Evolutionary conservation across 305 asterid genomes (phyloP), one percentile per base, ranked within the genome.

Genomic region (Euphrasia arctica): DNA sequence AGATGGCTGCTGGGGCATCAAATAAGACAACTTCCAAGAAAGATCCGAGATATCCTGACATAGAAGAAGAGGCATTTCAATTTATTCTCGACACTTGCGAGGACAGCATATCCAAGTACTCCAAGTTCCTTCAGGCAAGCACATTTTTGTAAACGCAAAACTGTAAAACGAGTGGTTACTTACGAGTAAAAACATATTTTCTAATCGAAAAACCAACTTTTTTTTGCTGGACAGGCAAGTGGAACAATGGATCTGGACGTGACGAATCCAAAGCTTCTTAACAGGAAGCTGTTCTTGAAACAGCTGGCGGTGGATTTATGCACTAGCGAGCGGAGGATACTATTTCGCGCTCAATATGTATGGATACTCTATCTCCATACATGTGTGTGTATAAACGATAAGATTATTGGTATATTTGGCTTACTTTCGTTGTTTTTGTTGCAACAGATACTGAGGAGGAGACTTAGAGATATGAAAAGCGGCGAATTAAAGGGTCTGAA

Each of bases 1-100:
- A 92, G 98, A 82, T 92, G 87, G 93, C 97, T 71, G 90, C 93
- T 67, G 96, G 95, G 58, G 97, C 97, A 52, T 89, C 95, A 11
- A 89, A 77, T 69, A 89, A 85, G 79, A 71, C 72, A 7, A 75
- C 78, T 15, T 81, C 86, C 9, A 84, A 87, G 69, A 87, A 79
- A 83, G 84, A 84, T 68, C 65, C 54, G 28, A 70, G 70, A 45
- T 89, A 84, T 69, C 84, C 83, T 59, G 93, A 92, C 69, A 67
- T 89, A 75, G 96, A 92, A 74, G 98, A 85, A 77, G 85, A 80
- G 5, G 97, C 98, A 9, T 66, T 89, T 78, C 98, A 92, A 54
- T 92, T 74, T 71, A 72, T 92, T 60, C 80, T 92, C 60, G 95
- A 92, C 72, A 65, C 77, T 45, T 87, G 95, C 64, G 98, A 92